A percentile compares a stretch with the other conserved stretches of the same genome.
Evolutionary conservation across 768 basidiomycete species (phyloP).

Genomic region (Suillus plorans): DNA sequence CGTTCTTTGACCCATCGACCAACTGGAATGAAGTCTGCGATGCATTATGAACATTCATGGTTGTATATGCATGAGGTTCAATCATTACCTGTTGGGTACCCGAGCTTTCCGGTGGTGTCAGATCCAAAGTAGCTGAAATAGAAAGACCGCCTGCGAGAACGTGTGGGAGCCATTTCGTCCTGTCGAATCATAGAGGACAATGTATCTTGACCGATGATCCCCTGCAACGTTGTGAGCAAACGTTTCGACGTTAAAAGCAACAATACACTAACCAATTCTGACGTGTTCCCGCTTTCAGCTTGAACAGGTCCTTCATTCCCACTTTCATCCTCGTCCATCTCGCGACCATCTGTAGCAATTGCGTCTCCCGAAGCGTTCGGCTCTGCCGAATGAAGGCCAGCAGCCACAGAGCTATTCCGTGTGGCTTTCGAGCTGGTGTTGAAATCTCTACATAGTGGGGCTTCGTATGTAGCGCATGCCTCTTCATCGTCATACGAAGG

Average conservation of each 20-base stretch:
- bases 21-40: constrained; percentile 53
- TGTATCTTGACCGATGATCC: constrained; percentile 70
- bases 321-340: constrained; percentile 18
- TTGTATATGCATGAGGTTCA: not conserved
- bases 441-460: constrained; percentile 57
- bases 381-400: not conserved
- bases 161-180: constrained; percentile 62
- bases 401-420: constrained; percentile 10
- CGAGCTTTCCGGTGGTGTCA: constrained; percentile 47
- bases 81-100: constrained; percentile 57
- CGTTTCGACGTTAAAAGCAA: constrained; percentile 4
- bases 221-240: constrained; percentile 38
- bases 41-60: constrained; percentile 6
- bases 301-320: constrained; percentile 17
- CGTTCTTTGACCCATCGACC: constrained; percentile 59
- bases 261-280: constrained; percentile 23
- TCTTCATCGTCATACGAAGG: constrained; percentile 52
- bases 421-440: constrained; percentile 28
- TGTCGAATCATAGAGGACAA: constrained; percentile 71
- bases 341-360: constrained; percentile 13
- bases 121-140: constrained; percentile 41
- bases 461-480: constrained; percentile 44
- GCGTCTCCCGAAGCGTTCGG: constrained; percentile 9
- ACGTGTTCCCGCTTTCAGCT: constrained; percentile 10
- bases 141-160: constrained; percentile 57